Evolutionary conservation across 257 asterid genomes (phyloP).

Genomic region (Solanum pimpinellifolium): DNA sequence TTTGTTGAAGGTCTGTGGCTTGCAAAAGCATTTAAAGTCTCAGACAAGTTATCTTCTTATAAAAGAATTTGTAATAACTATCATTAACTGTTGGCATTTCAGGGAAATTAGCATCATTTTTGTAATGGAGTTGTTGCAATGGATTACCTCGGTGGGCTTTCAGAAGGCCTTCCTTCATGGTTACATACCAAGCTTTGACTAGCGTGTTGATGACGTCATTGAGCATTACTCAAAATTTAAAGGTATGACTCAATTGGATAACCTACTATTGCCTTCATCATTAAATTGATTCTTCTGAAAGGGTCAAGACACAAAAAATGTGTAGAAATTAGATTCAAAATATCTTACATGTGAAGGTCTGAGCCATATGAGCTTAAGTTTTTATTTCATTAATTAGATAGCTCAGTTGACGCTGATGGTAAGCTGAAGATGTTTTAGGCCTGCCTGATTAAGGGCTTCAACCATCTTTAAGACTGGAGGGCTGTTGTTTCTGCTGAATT

Average conservation of each 20-base stretch:
- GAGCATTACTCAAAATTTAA: constrained; percentile 79
- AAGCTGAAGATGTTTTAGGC: not conserved
- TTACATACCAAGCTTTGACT: constrained; percentile 49
- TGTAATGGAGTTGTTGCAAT: constrained; percentile 86
- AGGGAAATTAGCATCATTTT: constrained; percentile 62
- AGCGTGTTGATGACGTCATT: constrained; percentile 55
- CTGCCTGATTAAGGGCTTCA: not conserved
- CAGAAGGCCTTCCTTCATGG: constrained; percentile 84
- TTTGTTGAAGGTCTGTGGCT: constrained; percentile 66
- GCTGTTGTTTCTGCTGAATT: not conserved
- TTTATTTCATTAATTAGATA: not conserved
- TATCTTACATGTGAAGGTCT: not conserved
- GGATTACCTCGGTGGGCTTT: constrained; percentile 92
- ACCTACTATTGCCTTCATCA: not conserved
- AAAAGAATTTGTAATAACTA: not conserved
- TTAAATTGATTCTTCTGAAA: not conserved
- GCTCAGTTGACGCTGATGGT: not conserved
- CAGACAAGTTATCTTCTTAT: not conserved
- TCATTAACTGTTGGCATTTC: constrained; percentile 51
- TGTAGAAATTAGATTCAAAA: not conserved
- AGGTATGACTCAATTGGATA: constrained; percentile 28
- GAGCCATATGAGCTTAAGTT: not conserved
- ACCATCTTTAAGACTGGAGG: not conserved
- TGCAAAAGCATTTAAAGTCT: not conserved
- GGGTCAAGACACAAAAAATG: not conserved